Base-by-base conservation (phyloP, 495 filamentous ascomycete species). In the Penicillium waksmanii region DNA sequence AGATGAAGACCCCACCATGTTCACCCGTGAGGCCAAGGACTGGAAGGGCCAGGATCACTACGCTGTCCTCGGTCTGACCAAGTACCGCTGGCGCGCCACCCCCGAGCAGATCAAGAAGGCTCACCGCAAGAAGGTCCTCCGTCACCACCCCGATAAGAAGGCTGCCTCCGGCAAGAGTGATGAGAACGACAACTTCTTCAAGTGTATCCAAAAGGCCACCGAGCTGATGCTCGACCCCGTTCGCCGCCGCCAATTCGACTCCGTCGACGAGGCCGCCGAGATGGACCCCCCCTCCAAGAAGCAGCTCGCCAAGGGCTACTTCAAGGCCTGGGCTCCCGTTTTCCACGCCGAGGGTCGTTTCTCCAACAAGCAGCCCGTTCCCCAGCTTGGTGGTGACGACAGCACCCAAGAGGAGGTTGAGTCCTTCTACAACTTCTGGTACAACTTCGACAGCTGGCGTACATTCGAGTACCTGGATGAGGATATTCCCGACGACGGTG, bases 31-130 rank as follows among this genome's bases (percentile, higher is more conserved):
- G 64, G 92, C 95, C 60, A 98, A 98, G 82, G 95, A 98, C 83
- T 98, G 95, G 95, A 98, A 98, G 90, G 80, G 77, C 63, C 95
- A 98, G 88, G 95, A 98, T 73, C 95, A 98, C 81, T 98, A 98
- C 79, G 91, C 94, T 63, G 92, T 98, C 34, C 89, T 98, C 51
- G 95, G 95, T 65, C 80, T 98, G 54, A 88, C 87, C 64, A 94
- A 92, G 78, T 92, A 96, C 83, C 89, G 95, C 67, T 94, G 84
- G 77, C 85, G 83, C 64, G 95, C 95, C 33, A 97, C 92, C 63
- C 93, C 96, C 73, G 92, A 97, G 64, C 95, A 97, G 82, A 97
- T 98, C 83, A 96, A 96, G 82, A 88, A 89, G 62, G 96, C 95
- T 66, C 94, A 98, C 81, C 91, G 95, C 78, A 97, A 97, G 87